Percentiles rank a stretch among this genome's conserved stretches.
phyloP scores from a whole-genome alignment of 2,329 filamentous ascomycete species.

The Canariomyces notabilis region DNA sequence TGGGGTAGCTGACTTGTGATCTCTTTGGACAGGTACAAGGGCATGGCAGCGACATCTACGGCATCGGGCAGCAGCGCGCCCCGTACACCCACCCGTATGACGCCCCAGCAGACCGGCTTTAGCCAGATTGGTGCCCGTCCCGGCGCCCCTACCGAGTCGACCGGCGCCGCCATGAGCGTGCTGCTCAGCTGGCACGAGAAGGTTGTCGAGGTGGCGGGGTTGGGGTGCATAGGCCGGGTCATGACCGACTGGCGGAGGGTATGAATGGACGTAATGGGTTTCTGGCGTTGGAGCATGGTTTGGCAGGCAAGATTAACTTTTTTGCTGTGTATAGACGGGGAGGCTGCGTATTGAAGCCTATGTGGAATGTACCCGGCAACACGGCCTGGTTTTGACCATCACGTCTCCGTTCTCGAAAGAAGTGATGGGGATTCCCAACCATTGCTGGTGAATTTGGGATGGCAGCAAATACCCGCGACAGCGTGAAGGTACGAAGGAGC shows the following conservation, averaged over 20 bases:
- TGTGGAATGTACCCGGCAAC: neutral
- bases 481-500: too few relatives aligned
- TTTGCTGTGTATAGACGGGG: conserved; percentile 1
- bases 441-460: too few relatives aligned
- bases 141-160: conserved; percentile 55
- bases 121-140: conserved; percentile 65
- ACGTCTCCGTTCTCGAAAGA: too few relatives aligned
- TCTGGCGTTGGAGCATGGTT: conserved; percentile 9
- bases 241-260: conserved; percentile 97
- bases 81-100: conserved; percentile 45
- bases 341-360: neutral
- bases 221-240: conserved; percentile 85
- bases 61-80: conserved; percentile 38
- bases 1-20: conserved; percentile 2
- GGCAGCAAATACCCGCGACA: too few relatives aligned
- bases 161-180: conserved; percentile 90
- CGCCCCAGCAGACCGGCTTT: conserved; percentile 82
- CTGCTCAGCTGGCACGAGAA: conserved; percentile 98
- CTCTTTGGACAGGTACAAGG: conserved; percentile 65
- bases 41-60: conserved; percentile 58
- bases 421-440: too few relatives aligned
- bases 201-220: conserved; percentile 86
- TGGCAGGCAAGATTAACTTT: neutral
- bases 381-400: neutral
- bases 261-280: conserved; percentile 39